A percentile compares a stretch with the other conserved stretches of the same genome.
Conservation (phyloP, 2,329 filamentous ascomycete species). For the Colletotrichum sp. region DNA sequence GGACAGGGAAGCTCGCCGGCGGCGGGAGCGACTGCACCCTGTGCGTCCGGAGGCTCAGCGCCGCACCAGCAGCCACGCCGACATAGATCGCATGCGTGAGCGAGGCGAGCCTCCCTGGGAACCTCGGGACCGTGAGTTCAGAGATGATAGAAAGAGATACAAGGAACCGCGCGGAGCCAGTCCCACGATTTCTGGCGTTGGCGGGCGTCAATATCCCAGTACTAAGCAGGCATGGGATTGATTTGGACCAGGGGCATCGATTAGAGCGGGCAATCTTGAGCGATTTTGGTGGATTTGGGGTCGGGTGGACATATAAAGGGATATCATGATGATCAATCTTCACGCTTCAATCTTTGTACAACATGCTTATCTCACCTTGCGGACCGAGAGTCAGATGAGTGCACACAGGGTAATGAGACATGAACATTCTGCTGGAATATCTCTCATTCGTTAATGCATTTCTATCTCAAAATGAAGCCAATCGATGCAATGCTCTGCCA, state of each 20-base stretch:
- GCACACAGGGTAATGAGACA: background rate
- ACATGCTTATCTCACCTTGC: background rate
- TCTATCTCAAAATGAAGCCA: background rate
- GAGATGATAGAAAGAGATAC: constrained; percentile 22
- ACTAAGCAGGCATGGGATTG: constrained; percentile 17
- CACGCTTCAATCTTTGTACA: background rate
- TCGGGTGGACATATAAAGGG: background rate
- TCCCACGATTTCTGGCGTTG: constrained; percentile 21
- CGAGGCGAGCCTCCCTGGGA: constrained; percentile 14
- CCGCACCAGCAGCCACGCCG: constrained; percentile 56
- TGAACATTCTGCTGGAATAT: background rate
- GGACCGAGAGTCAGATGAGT: background rate
- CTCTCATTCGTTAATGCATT: background rate
- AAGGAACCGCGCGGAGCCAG: constrained; percentile 12
- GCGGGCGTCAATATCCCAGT: constrained; percentile 21
- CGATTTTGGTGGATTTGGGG: background rate
- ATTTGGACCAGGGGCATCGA: background rate
- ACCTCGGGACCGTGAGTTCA: constrained; percentile 15
- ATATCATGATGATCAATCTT: background rate
- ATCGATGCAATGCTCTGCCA: background rate
- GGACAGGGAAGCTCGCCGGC: constrained; percentile 32
- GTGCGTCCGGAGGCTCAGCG: constrained; percentile 45
- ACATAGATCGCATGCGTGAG: constrained; percentile 42
- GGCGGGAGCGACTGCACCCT: constrained; percentile 37
- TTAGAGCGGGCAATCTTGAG: background rate